Percentiles rank a stretch among this genome's conserved stretches.
Conservation (phyloP, 257 asterid genomes). For the Forsythia viridissima region DNA sequence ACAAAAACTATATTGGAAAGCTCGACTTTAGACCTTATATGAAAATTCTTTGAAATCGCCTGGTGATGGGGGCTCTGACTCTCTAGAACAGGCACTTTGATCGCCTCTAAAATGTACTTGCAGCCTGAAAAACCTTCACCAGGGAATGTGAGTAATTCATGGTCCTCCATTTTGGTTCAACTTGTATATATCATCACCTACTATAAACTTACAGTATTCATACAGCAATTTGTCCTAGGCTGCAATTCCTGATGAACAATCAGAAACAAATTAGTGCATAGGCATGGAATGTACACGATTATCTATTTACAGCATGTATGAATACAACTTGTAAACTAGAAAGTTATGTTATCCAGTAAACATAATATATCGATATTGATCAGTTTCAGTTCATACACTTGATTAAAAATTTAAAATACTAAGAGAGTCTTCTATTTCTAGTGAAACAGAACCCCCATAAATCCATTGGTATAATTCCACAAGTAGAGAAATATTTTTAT, state of each 20-base stretch:
- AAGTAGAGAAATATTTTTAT: no score
- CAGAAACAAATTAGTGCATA: constrained; percentile 4
- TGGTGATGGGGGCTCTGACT: constrained; percentile 31
- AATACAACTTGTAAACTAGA: no score
- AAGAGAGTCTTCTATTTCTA: no score
- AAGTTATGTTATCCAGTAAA: no score
- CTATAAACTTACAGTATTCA: constrained; percentile 34
- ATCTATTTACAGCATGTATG: not conserved
- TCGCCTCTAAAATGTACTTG: constrained; percentile 39
- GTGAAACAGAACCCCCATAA: no score
- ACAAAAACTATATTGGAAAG: constrained; percentile 47
- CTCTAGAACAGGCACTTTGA: constrained; percentile 37
- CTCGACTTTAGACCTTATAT: constrained; percentile 50
- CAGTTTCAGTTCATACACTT: no score
- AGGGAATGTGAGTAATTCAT: constrained; percentile 33
- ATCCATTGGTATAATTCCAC: no score
- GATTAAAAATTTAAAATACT: no score
- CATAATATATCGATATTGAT: no score
- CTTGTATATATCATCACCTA: constrained; percentile 41
- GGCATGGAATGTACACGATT: not conserved
- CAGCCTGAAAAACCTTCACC: constrained; percentile 37
- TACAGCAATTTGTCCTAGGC: constrained; percentile 48
- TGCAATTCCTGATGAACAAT: constrained; percentile 57
- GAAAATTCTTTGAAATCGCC: constrained; percentile 36
- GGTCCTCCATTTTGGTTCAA: constrained; percentile 34